Conservation (phyloP, 2,329 filamentous ascomycete genomes). For the Dactylella cylindrospora region DNA sequence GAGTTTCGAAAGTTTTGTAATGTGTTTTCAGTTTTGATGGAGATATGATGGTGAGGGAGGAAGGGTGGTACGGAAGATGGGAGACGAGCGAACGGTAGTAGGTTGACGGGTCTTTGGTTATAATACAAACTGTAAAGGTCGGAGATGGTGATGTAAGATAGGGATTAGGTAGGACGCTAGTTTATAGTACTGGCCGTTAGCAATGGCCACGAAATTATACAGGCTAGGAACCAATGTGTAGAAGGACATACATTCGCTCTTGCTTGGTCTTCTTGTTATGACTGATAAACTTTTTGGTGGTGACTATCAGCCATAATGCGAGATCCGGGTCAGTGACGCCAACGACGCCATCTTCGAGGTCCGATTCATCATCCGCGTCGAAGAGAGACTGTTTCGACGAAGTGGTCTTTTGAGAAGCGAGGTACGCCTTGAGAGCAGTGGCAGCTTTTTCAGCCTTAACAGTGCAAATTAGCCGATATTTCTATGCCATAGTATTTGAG, state of each 20-base stretch:
- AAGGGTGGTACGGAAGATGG: constrained; percentile 69
- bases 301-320: constrained; percentile 47
- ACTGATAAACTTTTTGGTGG: constrained; percentile 47
- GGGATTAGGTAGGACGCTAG: constrained; percentile 34
- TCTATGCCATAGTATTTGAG: background rate
- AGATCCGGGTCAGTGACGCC: constrained; percentile 44
- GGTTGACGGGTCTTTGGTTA: constrained; percentile 66
- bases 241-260: constrained; percentile 28
- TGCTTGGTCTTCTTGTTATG: constrained; percentile 39
- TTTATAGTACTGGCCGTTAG: background rate
- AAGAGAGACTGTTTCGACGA: constrained; percentile 26
- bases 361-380: constrained; percentile 36
- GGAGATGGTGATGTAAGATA: constrained; percentile 31
- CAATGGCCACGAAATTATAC: background rate
- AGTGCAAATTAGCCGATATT: background rate
- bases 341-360: constrained; percentile 45
- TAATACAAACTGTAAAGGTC: constrained; percentile 46
- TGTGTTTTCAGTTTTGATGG: constrained; percentile 82
- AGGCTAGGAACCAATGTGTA: background rate
- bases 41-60: constrained; percentile 76
- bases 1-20: constrained; percentile 84
- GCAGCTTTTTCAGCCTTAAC: constrained; percentile 42
- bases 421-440: constrained; percentile 30
- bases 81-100: constrained; percentile 84
- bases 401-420: constrained; percentile 23